phyloP scores from a whole-genome alignment of 345 rosid genomes.

The Reutealis trisperma region DNA sequence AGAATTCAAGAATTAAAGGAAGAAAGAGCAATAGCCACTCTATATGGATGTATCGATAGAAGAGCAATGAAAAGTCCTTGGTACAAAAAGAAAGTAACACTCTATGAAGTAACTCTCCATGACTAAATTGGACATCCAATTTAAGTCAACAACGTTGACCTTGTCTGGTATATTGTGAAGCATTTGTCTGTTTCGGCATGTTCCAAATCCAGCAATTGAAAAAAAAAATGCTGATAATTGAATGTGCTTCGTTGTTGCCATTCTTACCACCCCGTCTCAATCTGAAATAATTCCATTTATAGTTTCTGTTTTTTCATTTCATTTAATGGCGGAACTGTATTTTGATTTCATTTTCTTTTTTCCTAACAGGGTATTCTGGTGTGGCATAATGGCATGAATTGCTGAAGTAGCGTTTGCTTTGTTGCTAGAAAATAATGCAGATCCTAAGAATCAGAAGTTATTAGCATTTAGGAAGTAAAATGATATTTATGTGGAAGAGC shows the following conservation, averaged over 20 bases:
- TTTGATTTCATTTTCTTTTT: neutral
- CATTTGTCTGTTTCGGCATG: too few relatives aligned
- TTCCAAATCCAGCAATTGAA: too few relatives aligned
- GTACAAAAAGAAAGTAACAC: too few relatives aligned
- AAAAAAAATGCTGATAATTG: neutral
- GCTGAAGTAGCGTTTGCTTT: neutral
- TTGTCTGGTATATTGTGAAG: too few relatives aligned
- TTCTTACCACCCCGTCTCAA: neutral
- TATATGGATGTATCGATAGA: too few relatives aligned
- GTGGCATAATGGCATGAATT: conserved; percentile 12
- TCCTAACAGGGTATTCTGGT: conserved; percentile 13
- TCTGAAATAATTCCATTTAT: neutral
- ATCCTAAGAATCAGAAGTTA: neutral
- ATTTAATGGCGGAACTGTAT: too few relatives aligned
- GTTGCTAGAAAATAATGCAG: neutral
- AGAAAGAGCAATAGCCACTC: too few relatives aligned
- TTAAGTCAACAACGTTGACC: too few relatives aligned
- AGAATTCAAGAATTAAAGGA: too few relatives aligned
- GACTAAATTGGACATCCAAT: too few relatives aligned
- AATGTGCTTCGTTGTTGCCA: neutral
- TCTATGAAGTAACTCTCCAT: too few relatives aligned
- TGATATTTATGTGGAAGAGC: neutral
- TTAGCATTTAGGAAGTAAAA: neutral
- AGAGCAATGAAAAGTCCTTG: too few relatives aligned
- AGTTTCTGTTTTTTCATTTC: neutral